Evolutionary conservation across 2,329 filamentous ascomycete genomes (phyloP).

Genomic region (Myotisia sp.): DNA sequence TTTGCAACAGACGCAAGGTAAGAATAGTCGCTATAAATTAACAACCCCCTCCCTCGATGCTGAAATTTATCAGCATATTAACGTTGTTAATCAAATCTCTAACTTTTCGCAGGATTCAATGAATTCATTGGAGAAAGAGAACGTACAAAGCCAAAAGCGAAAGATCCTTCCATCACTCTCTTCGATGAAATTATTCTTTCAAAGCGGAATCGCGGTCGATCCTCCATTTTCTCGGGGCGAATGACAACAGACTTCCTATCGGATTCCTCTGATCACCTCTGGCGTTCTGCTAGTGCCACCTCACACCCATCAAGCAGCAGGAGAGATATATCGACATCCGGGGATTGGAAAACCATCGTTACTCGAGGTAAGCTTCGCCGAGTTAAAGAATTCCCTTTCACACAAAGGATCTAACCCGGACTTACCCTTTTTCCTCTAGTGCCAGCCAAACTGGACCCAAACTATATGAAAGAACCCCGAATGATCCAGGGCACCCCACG

Average conservation of each 20-base stretch:
- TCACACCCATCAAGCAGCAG: constrained; percentile 41
- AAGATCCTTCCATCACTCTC: constrained; percentile 43
- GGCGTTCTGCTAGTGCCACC: constrained; percentile 46
- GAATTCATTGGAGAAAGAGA: constrained; percentile 53
- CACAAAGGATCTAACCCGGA: constrained; percentile 10
- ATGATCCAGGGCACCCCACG: constrained; percentile 76
- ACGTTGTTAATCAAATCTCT: too few relatives aligned
- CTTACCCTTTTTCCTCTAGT: constrained; percentile 40
- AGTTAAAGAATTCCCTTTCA: constrained; percentile 22
- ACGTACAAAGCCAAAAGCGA: constrained; percentile 34
- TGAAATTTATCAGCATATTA: constrained; percentile 1
- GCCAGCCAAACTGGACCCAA: constrained; percentile 70
- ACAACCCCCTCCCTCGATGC: neutral
- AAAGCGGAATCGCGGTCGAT: constrained; percentile 48
- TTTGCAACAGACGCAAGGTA: constrained; percentile 50
- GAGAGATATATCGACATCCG: constrained; percentile 27
- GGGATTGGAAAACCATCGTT: constrained; percentile 39
- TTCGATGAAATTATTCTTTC: constrained; percentile 53
- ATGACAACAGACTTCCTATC: constrained; percentile 43
- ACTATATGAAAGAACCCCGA: constrained; percentile 81
- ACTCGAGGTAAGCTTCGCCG: constrained; percentile 31
- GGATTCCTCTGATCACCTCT: constrained; percentile 49
- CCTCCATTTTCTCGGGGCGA: constrained; percentile 40
- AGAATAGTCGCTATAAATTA: constrained; percentile 7
- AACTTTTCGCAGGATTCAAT: constrained; percentile 38